Base-by-base conservation (phyloP, 75 land plant species). In the Pinus taeda region DNA sequence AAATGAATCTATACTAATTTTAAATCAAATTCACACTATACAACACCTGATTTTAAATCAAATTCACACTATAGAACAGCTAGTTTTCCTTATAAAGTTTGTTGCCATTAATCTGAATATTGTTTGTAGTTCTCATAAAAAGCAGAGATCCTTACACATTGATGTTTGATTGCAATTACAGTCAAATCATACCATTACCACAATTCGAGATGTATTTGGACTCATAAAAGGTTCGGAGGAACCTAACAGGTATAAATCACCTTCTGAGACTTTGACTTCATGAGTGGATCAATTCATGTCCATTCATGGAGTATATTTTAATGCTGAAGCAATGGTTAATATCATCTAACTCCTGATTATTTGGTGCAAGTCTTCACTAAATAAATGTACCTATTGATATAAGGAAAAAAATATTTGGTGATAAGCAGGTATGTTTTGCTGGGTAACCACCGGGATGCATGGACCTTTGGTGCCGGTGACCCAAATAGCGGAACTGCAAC, bases 171-270 rank as follows among this genome's bases (percentile, higher is more conserved):
- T 74, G 21, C 37, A 12, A 75, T 76, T 75, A 21, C 84, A 93
- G 98, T 96, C 88, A 74, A 85, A 85, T 20, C 83, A 89, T 75
- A 81, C 75, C 7, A 66, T 93, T 30, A 63, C 67, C 18, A 81
- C 83, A 3, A 91, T 95, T 57, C 85, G 95, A 55, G 89, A 95
- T 84, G 96, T 95, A 1, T 75, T 93, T 82, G 98, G 81, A 76
- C 73, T 89, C 18, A 91, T 95, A 37, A 77, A 82, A 81, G 98
- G 98, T 42, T 75, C 77, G 53, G 90, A 93, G 77, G 98, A 95
- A 77, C 98, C 96, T 45, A 96, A 95, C 76, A 82, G 96, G 96
- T 93, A 76, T 78, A 53, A 36, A 58, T 15, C 37, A n/a, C 42
- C 24, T 73, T 64, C 8, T 70, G 5, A 9, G 24, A 39, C n/a